Percentiles rank a stretch among this genome's conserved stretches.
Conservation (phyloP, 345 rosid species). For the Eucalyptus virginea region DNA sequence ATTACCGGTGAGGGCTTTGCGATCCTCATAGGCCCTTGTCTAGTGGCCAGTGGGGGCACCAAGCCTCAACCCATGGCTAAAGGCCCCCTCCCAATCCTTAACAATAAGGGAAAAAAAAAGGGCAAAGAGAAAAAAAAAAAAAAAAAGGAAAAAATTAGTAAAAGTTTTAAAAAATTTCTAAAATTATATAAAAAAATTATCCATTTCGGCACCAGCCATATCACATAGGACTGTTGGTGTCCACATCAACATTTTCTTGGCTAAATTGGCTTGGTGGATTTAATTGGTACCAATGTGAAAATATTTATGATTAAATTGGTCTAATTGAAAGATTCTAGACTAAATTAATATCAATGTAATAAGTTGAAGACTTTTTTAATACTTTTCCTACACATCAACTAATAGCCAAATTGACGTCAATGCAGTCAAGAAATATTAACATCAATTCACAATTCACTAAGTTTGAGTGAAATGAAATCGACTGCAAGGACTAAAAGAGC, state of each 20-base stretch:
- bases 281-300: rapidly evolving
- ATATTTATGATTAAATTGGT: no score
- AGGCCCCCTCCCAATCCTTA: neutral
- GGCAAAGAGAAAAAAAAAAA: no score
- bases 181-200: no score
- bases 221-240: rapidly evolving
- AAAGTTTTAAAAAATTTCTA: rapidly evolving
- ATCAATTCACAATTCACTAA: neutral
- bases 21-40: neutral
- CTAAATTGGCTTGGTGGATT: neutral
- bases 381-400: neutral
- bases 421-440: neutral
- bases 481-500: rapidly evolving
- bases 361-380: neutral
- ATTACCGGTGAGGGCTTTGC: rapidly evolving
- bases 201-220: rapidly evolving
- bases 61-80: neutral
- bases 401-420: neutral
- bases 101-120: rapidly evolving
- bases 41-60: rapidly evolving
- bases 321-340: no score
- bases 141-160: rapidly evolving
- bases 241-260: neutral
- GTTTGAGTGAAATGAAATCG: neutral
- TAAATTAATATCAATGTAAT: no score